Evolutionary conservation across 2,329 filamentous ascomycete genomes (phyloP), one percentile per base, ranked within the genome.

Genomic region (Nothopassalora personata): DNA sequence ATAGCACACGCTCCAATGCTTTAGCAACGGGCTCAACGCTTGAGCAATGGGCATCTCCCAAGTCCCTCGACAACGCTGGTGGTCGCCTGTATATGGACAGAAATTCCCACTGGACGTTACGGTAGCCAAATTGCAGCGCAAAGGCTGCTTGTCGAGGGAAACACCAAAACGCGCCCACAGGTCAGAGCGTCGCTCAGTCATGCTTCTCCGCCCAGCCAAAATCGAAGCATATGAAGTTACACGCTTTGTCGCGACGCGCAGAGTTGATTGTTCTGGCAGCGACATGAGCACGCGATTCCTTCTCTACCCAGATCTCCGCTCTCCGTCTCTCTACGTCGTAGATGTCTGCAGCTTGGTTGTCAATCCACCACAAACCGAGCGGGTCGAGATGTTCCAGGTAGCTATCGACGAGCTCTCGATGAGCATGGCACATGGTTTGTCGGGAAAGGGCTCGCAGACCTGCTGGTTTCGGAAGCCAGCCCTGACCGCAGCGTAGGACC

Each of bases 401-500:
- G 1, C 46, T 30, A 31, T 61, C 54, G 18, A 64, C 46, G 10
- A 61, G 58, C 9, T 48, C 33, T 15, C 53, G 60, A 11, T 58
- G 57, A 3, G 27, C 11, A 15, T 27, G 31, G 5, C 52, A 51
- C 60, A 65, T 65, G 2, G 62, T 58, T 46, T 67, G 64, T 34
- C 55, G 57, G 1, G 75, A 74, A 62, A 76, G 69, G 6, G 66
- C 68, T 49, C 69, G 49, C 15, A 65, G 33, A 13, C 56, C 58
- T 13, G 56, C 28, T 3, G 50, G 8, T 1, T 30, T 61, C 13
- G 77, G 77, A 4, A 77, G 71, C 76, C 77, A 78, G 47, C 77
- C 77, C 61, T 79, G 77, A 19, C 71, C 72, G 27, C 75, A 61
- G 31, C 75, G 75, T 45, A 80, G 34, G 31, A 76, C 75, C 0